Base-by-base conservation (phyloP, 331 rosid genomes). In the Dryas integrifolia region DNA sequence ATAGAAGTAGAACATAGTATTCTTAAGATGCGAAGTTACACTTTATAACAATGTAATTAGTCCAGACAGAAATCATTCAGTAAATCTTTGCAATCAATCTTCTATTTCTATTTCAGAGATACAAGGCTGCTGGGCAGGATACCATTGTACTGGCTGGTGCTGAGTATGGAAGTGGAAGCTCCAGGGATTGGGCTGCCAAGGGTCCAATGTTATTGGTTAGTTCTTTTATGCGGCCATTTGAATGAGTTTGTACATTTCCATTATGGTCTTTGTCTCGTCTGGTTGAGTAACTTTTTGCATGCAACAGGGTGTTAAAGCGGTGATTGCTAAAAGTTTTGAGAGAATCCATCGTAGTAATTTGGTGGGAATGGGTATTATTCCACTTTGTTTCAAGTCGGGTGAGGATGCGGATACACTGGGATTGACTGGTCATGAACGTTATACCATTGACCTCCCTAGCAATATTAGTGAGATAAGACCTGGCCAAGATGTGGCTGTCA, bases 181-280 rank as follows among this genome's bases (percentile, higher is more conserved):
- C 99, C 64, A 82, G 99, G 75, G 99, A 95, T 81, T 95, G 99
- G 99, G 99, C 99, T 11, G 99, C 99, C 71, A 95, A 95, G 97
- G 99, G 99, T 70, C 99, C 97, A 69, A 92, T 92, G 98, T 74
- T 92, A 71, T 78, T 90, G 92, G 96, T 92, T 69, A 83, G 93
- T 68, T 57, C 48, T 56, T 77, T 55, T 72, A 26, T 26, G 21
- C 62, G 38, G 38, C 47, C 43, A 39, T 60, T 70, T 38, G 47
- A 59, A 21, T 47, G 30, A 57, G 50, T 65, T 64, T 14, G 46
- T 13, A 10, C 3, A 26, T 71, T 63, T 77, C 15, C 35, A 41
- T 70, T 44, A 38, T n/a, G 30, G 71, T 74, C 45, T 26, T 41
- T 46, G 4, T 40, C 55, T 77, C 16, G 3, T 35, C 18, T 68